A percentile compares a stretch with the other conserved stretches of the same genome.
Conservation (phyloP, 768 basidiomycete genomes). For the Kwoniella dejecticola region DNA sequence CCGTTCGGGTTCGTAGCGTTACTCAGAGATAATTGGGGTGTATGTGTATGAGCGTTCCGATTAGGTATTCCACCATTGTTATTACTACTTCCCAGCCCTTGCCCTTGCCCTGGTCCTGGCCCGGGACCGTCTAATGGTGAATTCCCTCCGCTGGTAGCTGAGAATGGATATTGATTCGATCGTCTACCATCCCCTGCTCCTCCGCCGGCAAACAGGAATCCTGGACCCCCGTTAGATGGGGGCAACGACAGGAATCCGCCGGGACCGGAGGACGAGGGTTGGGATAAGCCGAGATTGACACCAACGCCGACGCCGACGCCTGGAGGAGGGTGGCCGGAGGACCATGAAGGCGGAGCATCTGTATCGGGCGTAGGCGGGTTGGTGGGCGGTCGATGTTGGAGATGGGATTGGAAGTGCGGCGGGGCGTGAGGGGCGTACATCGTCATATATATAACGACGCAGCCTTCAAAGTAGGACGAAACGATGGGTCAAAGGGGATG, state of each 20-base stretch:
- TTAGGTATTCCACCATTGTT: conserved; percentile 12
- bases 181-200: neutral
- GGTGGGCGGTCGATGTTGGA: conserved; percentile 30
- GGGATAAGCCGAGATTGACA: neutral
- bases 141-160: neutral
- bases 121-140: conserved; percentile 4
- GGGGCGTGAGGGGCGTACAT: conserved; percentile 22
- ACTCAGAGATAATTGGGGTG: conserved; percentile 12
- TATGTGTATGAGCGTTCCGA: conserved; percentile 9
- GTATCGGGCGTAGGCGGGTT: conserved; percentile 29
- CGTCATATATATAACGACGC: neutral
- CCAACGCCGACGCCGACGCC: neutral
- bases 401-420: conserved; percentile 10
- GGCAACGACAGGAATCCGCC: conserved; percentile 5
- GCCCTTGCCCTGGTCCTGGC: no score
- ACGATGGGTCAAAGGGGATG: neutral
- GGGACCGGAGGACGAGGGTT: neutral
- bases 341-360: conserved; percentile 9
- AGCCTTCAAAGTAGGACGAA: neutral
- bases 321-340: neutral
- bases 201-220: conserved; percentile 5
- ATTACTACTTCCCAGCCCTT: no score
- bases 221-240: neutral
- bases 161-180: neutral
- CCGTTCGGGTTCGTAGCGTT: neutral